Evolutionary conservation across 2,329 filamentous ascomycete genomes (phyloP), one percentile per base, ranked within the genome.

Genomic region (Clarireedia hainanense): DNA sequence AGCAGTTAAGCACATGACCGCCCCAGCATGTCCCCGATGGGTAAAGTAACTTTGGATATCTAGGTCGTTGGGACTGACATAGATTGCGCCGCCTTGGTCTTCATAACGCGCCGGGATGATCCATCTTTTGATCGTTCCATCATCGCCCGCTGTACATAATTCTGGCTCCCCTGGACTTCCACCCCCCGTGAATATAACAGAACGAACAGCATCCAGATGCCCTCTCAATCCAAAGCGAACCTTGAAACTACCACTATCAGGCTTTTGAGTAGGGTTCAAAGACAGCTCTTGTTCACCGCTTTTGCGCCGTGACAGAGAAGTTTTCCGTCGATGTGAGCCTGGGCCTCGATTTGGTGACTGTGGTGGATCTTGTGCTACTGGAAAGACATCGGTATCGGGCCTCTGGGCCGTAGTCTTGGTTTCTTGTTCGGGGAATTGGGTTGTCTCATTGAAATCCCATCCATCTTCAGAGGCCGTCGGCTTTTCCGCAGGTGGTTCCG

Each of bases 51-150:
- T 91, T 34, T 84, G 85, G 9, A 97, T 91, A 68, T 99, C 94
- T 24, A 96, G 79, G 69, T 97, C 94, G 62, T 76, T 80, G 58
- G 76, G 73, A 6, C 61, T 63, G 14, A 58, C 59, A 48, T 66
- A 72, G 63, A 72, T 81, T 69, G 68, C 74, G 65, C 63, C 74
- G 65, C 63, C 76, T 71, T 79, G 80, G 52, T 74, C 81, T 55
- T 86, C 87, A 61, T 91, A 88, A 43, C 88, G 85, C 17, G 83
- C 81, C 9, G 94, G 94, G 58, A 99, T 91, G 65, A 95, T 91
- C 85, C 95, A 99, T 52, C 94, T 84, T 72, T 99, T 99, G 70
- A 99, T 88, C 65, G 92, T 88, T 56, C 92, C 92, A 69, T 99
- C 94, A 66, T 99, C 94, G 55, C 92, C 90, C 50, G 89, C 90